Evolutionary conservation across 2,329 filamentous ascomycete species (phyloP).

Genomic region (Furcasterigmium sp.): DNA sequence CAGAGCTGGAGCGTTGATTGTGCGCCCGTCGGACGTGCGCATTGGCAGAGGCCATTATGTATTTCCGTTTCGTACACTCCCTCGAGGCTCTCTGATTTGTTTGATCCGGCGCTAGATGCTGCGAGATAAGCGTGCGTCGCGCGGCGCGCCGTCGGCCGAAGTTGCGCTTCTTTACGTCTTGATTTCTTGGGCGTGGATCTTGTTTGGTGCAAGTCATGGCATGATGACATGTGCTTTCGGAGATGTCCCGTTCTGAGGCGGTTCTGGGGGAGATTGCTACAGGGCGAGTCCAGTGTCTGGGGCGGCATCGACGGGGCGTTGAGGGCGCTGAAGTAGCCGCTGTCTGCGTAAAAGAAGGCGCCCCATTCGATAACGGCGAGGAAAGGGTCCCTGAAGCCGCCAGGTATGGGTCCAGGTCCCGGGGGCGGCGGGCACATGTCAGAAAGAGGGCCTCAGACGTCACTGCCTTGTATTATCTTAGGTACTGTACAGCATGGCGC

Average conservation of each 20-base stretch:
- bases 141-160: constrained; percentile 4
- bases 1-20: constrained; percentile 7
- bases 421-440: background rate
- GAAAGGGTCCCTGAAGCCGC: too few relatives aligned
- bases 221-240: background rate
- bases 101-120: constrained; percentile 6
- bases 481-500: too few relatives aligned
- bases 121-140: constrained; percentile 21
- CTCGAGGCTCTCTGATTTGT: constrained; percentile 2
- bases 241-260: too few relatives aligned
- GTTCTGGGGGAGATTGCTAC: too few relatives aligned
- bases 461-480: background rate
- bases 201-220: background rate
- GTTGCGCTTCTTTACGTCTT: constrained; percentile 12
- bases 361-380: background rate
- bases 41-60: too few relatives aligned
- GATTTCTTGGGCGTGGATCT: constrained; percentile 3
- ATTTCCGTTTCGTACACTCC: constrained; percentile 27
- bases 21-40: constrained; percentile 12
- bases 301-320: too few relatives aligned
- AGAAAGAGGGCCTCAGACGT: background rate
- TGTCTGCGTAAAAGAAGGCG: background rate
- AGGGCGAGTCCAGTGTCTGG: too few relatives aligned
- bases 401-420: background rate
- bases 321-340: too few relatives aligned